Evolutionary conservation across 257 asterid species (phyloP).

Genomic region (Henckelia pumila): DNA sequence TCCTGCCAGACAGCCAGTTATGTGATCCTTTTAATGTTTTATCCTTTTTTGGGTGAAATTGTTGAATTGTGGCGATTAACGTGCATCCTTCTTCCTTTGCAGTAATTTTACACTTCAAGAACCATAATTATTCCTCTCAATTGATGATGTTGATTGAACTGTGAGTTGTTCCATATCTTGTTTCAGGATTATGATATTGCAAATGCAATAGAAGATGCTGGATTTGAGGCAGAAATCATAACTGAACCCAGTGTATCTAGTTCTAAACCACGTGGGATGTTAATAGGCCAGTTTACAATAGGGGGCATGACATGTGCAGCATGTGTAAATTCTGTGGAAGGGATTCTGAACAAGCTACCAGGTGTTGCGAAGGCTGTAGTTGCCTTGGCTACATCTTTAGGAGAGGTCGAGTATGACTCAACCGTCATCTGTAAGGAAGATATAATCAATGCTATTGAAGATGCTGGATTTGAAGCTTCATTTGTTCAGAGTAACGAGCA

Average conservation of each 20-base stretch:
- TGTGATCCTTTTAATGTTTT: not conserved
- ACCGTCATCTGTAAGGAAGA: conserved; percentile 65
- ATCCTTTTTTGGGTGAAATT: conserved; percentile 1
- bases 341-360: conserved; percentile 64
- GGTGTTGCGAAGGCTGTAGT: conserved; percentile 88
- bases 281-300: conserved; percentile 84
- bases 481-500: conserved; percentile 90
- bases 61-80: conserved; percentile 1
- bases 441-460: conserved; percentile 76
- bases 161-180: conserved; percentile 24
- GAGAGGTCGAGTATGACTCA: conserved; percentile 93
- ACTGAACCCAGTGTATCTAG: conserved; percentile 57
- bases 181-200: conserved; percentile 78
- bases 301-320: conserved; percentile 99
- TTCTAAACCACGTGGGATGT: conserved; percentile 43
- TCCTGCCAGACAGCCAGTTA: no score
- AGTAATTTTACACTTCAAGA: conserved; percentile 4
- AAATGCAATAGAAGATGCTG: conserved; percentile 97
- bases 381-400: conserved; percentile 84
- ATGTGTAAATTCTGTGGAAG: conserved; percentile 95
- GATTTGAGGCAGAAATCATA: conserved; percentile 89
- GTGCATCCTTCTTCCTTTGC: not conserved
- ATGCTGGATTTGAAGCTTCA: conserved; percentile 98
- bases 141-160: conserved; percentile 21
- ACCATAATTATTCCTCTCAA: conserved; percentile 1